phyloP scores from a whole-genome alignment of 768 basidiomycete species.

The Mrakia blollopis region DNA sequence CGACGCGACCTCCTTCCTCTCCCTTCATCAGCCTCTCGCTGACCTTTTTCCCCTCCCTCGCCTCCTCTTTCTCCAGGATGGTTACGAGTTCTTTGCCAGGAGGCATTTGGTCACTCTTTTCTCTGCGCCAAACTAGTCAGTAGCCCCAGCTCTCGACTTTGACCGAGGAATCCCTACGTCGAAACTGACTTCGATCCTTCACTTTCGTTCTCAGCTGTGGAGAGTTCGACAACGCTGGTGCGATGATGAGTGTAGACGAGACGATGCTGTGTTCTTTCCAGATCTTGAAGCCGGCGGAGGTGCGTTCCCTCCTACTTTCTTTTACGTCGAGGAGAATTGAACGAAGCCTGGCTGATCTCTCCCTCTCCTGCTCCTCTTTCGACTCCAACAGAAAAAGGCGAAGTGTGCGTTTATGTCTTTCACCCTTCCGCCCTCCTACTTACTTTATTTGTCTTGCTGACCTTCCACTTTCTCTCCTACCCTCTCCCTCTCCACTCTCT shows the following conservation, averaged over 20 bases:
- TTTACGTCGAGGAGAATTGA: neutral
- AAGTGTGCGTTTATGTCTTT: neutral
- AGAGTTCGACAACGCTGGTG: slow-evolving; percentile 98
- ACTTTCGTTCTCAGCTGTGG: slow-evolving; percentile 45
- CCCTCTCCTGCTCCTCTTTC: neutral
- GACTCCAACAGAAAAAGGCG: neutral
- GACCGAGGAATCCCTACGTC: neutral
- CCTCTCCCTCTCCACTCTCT: neutral
- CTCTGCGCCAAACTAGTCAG: slow-evolving; percentile 36
- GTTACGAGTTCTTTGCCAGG: slow-evolving; percentile 37
- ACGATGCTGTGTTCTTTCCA: slow-evolving; percentile 97
- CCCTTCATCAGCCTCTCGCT: neutral
- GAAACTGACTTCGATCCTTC: neutral
- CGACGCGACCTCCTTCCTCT: neutral
- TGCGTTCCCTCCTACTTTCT: no score
- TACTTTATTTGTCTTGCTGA: neutral
- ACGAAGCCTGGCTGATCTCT: neutral
- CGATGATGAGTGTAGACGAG: slow-evolving; percentile 99
- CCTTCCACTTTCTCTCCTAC: neutral
- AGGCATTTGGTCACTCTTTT: slow-evolving; percentile 36
- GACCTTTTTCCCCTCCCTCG: no score
- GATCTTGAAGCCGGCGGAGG: slow-evolving; percentile 96
- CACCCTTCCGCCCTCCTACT: neutral
- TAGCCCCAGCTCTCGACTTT: neutral
- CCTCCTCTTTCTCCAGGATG: slow-evolving; percentile 21